Conservation (phyloP, 2,329 filamentous ascomycete species). For the Epichloe gansuensis region DNA sequence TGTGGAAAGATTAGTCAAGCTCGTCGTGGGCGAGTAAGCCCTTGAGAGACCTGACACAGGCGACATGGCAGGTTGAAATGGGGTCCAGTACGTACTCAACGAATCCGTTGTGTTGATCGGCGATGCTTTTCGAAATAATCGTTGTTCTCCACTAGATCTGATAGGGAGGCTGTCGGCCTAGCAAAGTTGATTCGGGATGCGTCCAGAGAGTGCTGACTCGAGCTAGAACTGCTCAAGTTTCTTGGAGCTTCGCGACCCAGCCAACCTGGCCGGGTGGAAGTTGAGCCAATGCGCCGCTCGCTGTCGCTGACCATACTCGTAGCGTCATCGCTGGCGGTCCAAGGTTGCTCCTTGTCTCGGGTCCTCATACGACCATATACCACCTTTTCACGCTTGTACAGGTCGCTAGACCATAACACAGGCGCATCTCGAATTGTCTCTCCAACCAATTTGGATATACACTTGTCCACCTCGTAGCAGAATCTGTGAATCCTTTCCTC, state of each 20-base stretch:
- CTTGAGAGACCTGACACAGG: constrained; percentile 47
- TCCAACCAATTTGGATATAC: constrained; percentile 73
- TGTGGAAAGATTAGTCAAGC: constrained; percentile 43
- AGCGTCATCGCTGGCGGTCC: constrained; percentile 33
- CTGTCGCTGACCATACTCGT: constrained; percentile 44
- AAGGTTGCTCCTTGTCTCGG: constrained; percentile 35
- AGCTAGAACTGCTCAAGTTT: constrained; percentile 40
- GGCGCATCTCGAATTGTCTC: constrained; percentile 76
- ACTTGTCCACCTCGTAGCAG: constrained; percentile 78
- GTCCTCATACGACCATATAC: constrained; percentile 37
- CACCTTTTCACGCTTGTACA: constrained; percentile 68
- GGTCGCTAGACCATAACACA: constrained; percentile 82
- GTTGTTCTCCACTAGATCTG: constrained; percentile 57
- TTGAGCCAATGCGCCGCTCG: constrained; percentile 34
- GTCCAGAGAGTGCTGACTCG: constrained; percentile 59
- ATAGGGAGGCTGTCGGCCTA: constrained; percentile 42
- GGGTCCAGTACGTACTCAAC: constrained; percentile 77
- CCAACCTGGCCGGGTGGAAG: constrained; percentile 35
- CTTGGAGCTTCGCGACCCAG: constrained; percentile 38
- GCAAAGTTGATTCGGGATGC: constrained; percentile 52
- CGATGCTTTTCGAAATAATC: constrained; percentile 59
- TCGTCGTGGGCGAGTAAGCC: constrained; percentile 50
- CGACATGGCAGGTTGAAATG: constrained; percentile 59
- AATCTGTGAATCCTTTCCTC: constrained; percentile 94
- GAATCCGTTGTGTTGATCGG: constrained; percentile 64